These are phyloP conservation scores for Odonthalia washingtoniensis DNA, from an alignment of 31 red algal genomes.

Conservation along the genomic window DNA sequence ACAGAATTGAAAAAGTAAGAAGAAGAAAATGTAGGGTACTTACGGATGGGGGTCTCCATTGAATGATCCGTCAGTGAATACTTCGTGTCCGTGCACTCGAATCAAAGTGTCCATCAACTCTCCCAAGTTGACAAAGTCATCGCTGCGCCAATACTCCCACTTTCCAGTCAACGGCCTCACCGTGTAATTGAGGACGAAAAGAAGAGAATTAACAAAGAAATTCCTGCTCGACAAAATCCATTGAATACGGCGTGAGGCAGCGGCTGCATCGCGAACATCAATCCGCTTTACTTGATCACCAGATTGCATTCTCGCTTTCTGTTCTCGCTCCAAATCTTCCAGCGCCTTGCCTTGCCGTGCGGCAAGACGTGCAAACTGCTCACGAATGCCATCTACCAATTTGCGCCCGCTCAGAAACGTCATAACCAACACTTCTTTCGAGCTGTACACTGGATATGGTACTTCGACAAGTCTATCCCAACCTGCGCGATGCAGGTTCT, in stretches of 20 bases:
- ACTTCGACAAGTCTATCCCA: constrained; percentile 61
- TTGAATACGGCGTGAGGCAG: constrained; percentile 31
- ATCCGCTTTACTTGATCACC: constrained; percentile 20
- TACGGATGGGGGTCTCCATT: constrained; percentile 97
- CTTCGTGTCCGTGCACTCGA: constrained; percentile 81
- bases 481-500: constrained; percentile 49
- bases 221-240: constrained; percentile 46
- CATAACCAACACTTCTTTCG: constrained; percentile 77
- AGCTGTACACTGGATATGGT: constrained; percentile 56
- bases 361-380: constrained; percentile 57
- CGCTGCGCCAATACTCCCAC: constrained; percentile 53
- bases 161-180: constrained; percentile 47
- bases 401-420: constrained; percentile 60
- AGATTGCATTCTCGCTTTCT: constrained; percentile 40
- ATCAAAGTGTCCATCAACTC: constrained; percentile 67
- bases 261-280: constrained; percentile 23
- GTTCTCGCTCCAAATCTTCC: constrained; percentile 72
- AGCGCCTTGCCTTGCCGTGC: constrained; percentile 46
- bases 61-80: constrained; percentile 87
- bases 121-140: constrained; percentile 66
- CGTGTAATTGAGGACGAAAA: constrained; percentile 60
- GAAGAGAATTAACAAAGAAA: constrained; percentile 43
- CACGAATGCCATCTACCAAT: constrained; percentile 72
- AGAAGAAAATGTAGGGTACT: too few relatives aligned
- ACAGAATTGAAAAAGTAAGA: too few relatives aligned